A percentile compares a stretch with the other conserved stretches of the same genome.
These are phyloP conservation scores for Penicillium nordicum DNA, from an alignment of 2,329 filamentous ascomycete genomes.

Conservation along the genomic window DNA sequence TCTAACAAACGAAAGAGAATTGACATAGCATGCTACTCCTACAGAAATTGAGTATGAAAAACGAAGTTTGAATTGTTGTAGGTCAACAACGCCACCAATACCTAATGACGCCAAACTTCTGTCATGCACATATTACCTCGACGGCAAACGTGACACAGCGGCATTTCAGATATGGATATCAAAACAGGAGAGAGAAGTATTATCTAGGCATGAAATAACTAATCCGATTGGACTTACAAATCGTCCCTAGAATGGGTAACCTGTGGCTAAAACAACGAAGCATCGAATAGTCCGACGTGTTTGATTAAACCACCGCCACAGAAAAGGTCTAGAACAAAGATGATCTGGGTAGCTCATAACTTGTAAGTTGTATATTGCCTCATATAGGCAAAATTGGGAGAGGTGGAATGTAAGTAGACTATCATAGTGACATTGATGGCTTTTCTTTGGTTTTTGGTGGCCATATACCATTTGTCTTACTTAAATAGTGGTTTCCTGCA, in stretches of 20 bases:
- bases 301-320: neutral
- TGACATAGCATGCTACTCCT: neutral
- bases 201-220: neutral
- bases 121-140: neutral
- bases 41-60: neutral
- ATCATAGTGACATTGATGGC: constrained; percentile 8
- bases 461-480: neutral
- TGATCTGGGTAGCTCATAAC: neutral
- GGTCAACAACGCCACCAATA: neutral
- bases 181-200: neutral
- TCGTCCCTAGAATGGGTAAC: neutral
- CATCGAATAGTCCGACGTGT: neutral
- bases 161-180: neutral
- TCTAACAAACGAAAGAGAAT: too few relatives aligned
- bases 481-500: neutral
- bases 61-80: neutral
- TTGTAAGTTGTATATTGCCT: neutral
- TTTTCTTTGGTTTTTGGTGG: neutral
- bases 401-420: neutral
- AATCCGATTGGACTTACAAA: neutral
- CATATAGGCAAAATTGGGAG: neutral
- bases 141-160: neutral
- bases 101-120: neutral
- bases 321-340: constrained; percentile 1
- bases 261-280: neutral